These are phyloP conservation scores for Paramyrothecium sp. DNA, from an alignment of 2,329 filamentous ascomycete species.

Conservation along the genomic window DNA sequence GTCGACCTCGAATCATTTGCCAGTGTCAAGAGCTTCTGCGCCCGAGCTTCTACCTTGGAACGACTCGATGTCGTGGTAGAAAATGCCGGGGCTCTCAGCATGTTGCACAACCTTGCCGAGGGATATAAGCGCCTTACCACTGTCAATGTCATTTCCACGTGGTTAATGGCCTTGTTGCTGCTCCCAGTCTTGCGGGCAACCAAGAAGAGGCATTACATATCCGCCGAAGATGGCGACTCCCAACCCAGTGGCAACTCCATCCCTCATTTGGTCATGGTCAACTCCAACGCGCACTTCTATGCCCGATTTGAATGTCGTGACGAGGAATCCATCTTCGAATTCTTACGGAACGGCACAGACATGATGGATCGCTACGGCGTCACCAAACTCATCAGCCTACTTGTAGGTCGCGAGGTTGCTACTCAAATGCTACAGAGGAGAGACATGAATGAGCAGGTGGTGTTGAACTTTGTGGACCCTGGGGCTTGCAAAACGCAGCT, in stretches of 20 bases:
- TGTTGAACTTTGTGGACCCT: neutral
- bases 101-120: neutral
- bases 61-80: constrained; percentile 7
- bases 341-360: neutral
- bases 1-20: constrained; percentile 9
- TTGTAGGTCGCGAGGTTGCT: neutral
- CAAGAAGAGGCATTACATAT: neutral
- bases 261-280: neutral
- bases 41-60: constrained; percentile 3
- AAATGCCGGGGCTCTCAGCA: constrained; percentile 6
- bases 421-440: neutral
- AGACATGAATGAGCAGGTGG: neutral
- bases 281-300: neutral
- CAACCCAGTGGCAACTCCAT: too few species aligned
- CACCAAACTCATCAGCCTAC: neutral
- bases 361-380: neutral
- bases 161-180: constrained; percentile 7
- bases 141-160: constrained; percentile 9
- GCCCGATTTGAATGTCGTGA: neutral
- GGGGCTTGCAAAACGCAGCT: neutral
- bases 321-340: neutral
- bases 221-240: too few species aligned
- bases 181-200: constrained; percentile 2
- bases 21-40: constrained; percentile 5
- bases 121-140: constrained; percentile 4